Conservation (phyloP, 768 basidiomycete genomes). For the Solioccasus polychromus region DNA sequence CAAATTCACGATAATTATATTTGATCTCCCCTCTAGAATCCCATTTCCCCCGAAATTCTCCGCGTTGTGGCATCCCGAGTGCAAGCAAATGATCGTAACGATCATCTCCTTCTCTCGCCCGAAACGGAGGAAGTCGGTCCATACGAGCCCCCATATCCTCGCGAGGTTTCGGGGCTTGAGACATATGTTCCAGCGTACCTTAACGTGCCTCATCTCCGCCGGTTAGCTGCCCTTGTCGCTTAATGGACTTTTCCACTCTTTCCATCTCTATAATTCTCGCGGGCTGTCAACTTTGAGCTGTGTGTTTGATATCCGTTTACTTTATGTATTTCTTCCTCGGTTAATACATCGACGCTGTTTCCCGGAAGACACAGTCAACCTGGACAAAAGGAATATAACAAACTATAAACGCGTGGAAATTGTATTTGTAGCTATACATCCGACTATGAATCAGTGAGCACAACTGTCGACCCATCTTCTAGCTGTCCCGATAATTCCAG, state of each 20-base stretch:
- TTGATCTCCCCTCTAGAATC: conserved; percentile 55
- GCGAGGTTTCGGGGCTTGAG: conserved; percentile 94
- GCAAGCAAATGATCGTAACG: conserved; percentile 93
- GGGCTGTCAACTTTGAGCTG: conserved; percentile 3
- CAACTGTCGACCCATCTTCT: conserved; percentile 46
- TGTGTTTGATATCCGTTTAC: conserved; percentile 12
- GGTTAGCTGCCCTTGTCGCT: conserved; percentile 83
- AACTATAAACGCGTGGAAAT: no score
- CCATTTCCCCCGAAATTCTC: conserved; percentile 95
- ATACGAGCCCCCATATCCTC: conserved; percentile 89
- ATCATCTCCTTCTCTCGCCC: conserved; percentile 92
- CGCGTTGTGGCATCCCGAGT: conserved; percentile 96
- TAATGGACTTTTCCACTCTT: conserved; percentile 30
- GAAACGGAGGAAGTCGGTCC: conserved; percentile 97
- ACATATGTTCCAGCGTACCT: conserved; percentile 94
- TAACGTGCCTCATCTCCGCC: conserved; percentile 84
- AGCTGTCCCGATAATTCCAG: conserved; percentile 46
- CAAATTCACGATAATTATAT: background rate
- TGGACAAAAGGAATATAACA: background rate
- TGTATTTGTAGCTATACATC: background rate
- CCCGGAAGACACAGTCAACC: conserved; percentile 1
- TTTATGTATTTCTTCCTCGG: conserved; percentile 17
- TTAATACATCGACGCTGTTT: conserved; percentile 17
- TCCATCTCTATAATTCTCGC: background rate
- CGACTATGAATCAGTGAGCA: conserved; percentile 10